These are phyloP conservation scores for Yamadazyma oceani DNA, from an alignment of 1,139 yeast species.

Conservation along the genomic window DNA sequence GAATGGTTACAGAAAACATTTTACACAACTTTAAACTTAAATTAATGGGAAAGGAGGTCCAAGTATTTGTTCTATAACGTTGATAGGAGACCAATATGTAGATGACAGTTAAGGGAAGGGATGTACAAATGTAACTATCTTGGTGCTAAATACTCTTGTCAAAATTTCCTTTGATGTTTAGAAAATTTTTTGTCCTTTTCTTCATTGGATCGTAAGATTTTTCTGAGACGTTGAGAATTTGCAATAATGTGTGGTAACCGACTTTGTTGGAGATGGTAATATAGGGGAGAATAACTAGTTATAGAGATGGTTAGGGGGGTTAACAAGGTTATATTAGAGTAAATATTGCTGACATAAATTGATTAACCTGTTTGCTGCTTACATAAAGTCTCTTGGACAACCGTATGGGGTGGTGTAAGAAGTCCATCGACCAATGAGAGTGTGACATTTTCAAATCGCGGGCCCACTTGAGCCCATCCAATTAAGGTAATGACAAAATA, in stretches of 20 bases:
- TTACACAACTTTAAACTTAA: too few species aligned
- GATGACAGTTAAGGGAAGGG: too few species aligned
- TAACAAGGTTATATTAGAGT: too few species aligned
- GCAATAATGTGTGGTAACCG: not conserved
- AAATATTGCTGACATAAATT: too few species aligned
- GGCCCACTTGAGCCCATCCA: not conserved
- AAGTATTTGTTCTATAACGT: too few species aligned
- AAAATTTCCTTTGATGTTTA: slow-evolving; percentile 6
- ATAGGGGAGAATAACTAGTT: not conserved
- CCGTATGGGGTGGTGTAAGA: too few species aligned
- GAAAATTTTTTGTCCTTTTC: slow-evolving; percentile 18
- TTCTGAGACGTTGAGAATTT: slow-evolving; percentile 1
- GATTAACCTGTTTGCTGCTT: too few species aligned
- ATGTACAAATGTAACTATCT: too few species aligned
- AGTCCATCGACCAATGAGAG: not conserved
- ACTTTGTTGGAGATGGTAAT: not conserved
- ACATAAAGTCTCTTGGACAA: too few species aligned
- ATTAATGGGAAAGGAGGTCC: too few species aligned
- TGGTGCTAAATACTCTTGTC: not conserved
- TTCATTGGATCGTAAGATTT: slow-evolving; percentile 22
- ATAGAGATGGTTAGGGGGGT: too few species aligned
- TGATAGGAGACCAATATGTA: too few species aligned
- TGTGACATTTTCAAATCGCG: slow-evolving; percentile 3
- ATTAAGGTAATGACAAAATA: not conserved
- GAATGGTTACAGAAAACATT: slow-evolving; percentile 54